These are phyloP conservation scores for Boeremia exigua DNA, from an alignment of 2,329 filamentous ascomycete genomes.

Conservation along the genomic window DNA sequence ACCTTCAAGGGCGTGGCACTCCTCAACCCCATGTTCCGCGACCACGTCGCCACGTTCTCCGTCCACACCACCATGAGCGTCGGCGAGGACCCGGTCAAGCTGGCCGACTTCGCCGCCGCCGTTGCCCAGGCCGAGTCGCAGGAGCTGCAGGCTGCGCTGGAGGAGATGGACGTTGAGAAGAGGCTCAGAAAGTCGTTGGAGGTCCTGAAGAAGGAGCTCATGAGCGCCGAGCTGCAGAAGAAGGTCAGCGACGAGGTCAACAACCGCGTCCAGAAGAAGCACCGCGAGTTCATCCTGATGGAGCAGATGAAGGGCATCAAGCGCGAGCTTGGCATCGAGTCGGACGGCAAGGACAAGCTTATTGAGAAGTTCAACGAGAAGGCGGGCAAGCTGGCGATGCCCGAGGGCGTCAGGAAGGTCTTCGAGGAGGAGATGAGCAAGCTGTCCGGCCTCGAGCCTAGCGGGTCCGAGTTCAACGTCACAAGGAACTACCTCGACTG, in stretches of 20 bases:
- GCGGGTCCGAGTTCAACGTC: constrained; percentile 97
- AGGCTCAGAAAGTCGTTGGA: constrained; percentile 89
- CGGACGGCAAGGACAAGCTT: constrained; percentile 96
- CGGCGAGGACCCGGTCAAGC: constrained; percentile 89
- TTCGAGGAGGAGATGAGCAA: constrained; percentile 99
- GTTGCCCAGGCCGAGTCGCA: constrained; percentile 85
- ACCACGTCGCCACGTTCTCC: constrained; percentile 91
- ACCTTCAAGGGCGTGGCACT: constrained; percentile 97
- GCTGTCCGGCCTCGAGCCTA: constrained; percentile 90
- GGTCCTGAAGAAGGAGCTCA: constrained; percentile 95
- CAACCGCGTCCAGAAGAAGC: constrained; percentile 94
- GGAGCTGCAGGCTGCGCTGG: constrained; percentile 90
- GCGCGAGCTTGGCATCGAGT: constrained; percentile 93
- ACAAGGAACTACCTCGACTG: constrained; percentile 98
- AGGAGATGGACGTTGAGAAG: constrained; percentile 88
- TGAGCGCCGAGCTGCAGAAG: constrained; percentile 95
- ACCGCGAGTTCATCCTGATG: constrained; percentile 98
- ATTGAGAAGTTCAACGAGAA: constrained; percentile 98
- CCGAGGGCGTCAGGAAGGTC: constrained; percentile 93
- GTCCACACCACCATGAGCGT: constrained; percentile 89
- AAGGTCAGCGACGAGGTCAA: constrained; percentile 99
- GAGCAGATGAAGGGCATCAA: constrained; percentile 99
- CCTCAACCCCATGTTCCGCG: constrained; percentile 92
- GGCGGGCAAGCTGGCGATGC: constrained; percentile 92
- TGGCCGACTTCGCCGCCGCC: constrained; percentile 95